Evolutionary conservation across 1,284 basidiomycete genomes (phyloP).

Genomic region (Takashimella koratensis): DNA sequence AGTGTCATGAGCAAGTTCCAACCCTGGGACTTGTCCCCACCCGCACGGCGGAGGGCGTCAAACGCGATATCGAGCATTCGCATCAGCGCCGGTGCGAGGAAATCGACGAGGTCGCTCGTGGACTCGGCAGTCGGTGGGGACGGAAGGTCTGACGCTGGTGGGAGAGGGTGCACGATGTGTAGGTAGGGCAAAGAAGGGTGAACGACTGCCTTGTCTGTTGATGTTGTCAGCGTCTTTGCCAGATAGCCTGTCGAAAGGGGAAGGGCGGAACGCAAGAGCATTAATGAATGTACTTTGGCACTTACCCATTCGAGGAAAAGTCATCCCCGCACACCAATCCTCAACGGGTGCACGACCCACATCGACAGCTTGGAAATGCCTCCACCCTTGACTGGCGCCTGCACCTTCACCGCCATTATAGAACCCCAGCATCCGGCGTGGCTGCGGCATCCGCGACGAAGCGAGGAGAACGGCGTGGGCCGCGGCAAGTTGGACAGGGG

Average conservation of each 20-base stretch:
- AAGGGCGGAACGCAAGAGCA: no score
- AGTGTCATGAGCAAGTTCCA: conserved; percentile 81
- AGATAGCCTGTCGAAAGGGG: no score
- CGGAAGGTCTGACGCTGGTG: conserved; percentile 52
- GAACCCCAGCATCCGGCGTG: conserved; percentile 64
- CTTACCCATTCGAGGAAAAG: conserved; percentile 61
- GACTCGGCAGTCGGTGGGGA: conserved; percentile 50
- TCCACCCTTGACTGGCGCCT: conserved; percentile 81
- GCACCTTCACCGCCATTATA: conserved; percentile 80
- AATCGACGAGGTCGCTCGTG: conserved; percentile 52
- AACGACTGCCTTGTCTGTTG: conserved; percentile 66
- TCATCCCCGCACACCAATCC: conserved; percentile 58
- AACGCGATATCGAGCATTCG: conserved; percentile 71
- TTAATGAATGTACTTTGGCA: no score
- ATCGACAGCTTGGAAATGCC: conserved; percentile 79
- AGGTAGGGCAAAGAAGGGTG: conserved; percentile 68
- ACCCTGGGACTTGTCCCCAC: conserved; percentile 35
- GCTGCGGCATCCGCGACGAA: conserved; percentile 55
- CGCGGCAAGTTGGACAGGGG: conserved; percentile 70
- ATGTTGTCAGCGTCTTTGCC: no score
- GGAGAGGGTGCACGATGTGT: conserved; percentile 61
- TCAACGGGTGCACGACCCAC: conserved; percentile 65
- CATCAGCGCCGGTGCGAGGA: conserved; percentile 64
- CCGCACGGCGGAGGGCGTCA: conserved; percentile 55
- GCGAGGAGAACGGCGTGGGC: conserved; percentile 67